A percentile compares a stretch with the other conserved stretches of the same genome.
These are phyloP conservation scores for Blastocystis sp. DNA, from an alignment of 352 stramenopile species.

Conservation along the genomic window DNA sequence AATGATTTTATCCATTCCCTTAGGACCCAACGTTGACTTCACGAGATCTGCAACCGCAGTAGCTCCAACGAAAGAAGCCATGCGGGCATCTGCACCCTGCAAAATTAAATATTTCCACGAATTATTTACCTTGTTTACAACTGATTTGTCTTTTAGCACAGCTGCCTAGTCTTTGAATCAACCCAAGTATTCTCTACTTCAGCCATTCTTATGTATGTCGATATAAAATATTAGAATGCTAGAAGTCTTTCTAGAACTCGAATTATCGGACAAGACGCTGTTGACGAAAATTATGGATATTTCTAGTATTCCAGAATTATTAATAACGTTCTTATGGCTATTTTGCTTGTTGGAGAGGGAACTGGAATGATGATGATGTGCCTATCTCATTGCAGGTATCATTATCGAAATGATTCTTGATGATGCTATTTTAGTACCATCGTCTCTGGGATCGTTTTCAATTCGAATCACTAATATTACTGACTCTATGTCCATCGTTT, in stretches of 20 bases:
- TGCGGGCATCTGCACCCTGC: constrained; percentile 92
- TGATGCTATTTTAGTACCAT: too few species aligned
- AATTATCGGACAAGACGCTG: background rate
- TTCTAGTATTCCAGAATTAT: too few species aligned
- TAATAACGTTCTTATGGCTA: too few species aligned
- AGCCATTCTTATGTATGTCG: constrained; percentile 27
- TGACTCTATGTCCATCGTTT: too few species aligned
- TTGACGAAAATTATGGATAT: background rate
- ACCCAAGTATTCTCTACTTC: background rate
- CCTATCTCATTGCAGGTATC: too few species aligned
- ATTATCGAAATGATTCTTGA: too few species aligned
- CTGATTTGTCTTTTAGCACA: constrained; percentile 62
- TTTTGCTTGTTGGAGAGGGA: too few species aligned
- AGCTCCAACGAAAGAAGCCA: constrained; percentile 94
- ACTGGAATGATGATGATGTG: too few species aligned
- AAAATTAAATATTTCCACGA: background rate
- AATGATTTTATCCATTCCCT: constrained; percentile 99
- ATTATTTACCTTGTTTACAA: constrained; percentile 60
- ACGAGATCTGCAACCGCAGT: constrained; percentile 98
- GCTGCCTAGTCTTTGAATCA: constrained; percentile 23
- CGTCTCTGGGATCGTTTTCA: too few species aligned
- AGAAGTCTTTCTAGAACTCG: background rate
- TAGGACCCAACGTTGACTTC: constrained; percentile 97
- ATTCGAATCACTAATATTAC: too few species aligned
- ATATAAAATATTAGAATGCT: background rate